Percentiles rank a stretch among this genome's conserved stretches.
These are phyloP conservation scores for Puccinia horiana DNA, from an alignment of 1,284 basidiomycete genomes.

Conservation along the genomic window DNA sequence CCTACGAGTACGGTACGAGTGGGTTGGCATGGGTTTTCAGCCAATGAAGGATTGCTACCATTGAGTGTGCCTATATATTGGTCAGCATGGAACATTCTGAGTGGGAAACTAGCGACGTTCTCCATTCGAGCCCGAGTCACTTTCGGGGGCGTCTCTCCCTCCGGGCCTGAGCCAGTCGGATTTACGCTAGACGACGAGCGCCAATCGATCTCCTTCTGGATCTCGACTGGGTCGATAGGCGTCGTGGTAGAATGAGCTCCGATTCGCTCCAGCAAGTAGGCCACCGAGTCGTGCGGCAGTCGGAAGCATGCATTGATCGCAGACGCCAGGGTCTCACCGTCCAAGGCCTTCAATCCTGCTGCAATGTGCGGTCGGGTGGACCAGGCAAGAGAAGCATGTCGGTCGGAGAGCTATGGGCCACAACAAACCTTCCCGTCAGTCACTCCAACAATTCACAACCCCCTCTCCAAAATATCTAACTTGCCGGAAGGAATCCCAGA, in stretches of 20 bases:
- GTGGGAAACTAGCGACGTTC: constrained; percentile 86
- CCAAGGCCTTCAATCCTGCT: constrained; percentile 69
- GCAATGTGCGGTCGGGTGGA: constrained; percentile 81
- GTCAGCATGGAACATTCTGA: constrained; percentile 83
- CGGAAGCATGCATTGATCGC: constrained; percentile 92
- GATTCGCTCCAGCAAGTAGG: constrained; percentile 22
- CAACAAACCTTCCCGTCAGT: background rate
- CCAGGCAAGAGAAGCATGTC: constrained; percentile 88
- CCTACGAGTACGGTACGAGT: constrained; percentile 84
- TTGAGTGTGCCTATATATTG: constrained; percentile 71
- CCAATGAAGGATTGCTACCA: background rate
- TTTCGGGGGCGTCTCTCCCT: constrained; percentile 74
- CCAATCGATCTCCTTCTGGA: constrained; percentile 44
- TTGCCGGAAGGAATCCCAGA: constrained; percentile 80
- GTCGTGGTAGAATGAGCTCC: background rate
- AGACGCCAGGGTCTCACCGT: constrained; percentile 68
- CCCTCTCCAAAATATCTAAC: constrained; percentile 1
- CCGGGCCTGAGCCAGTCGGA: constrained; percentile 49
- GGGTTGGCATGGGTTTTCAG: constrained; percentile 58
- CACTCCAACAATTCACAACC: background rate
- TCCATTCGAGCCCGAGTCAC: constrained; percentile 70
- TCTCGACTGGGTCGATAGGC: constrained; percentile 5
- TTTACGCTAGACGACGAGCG: constrained; percentile 30
- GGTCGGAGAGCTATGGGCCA: constrained; percentile 65
- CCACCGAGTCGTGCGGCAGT: constrained; percentile 73